Evolutionary conservation across 306 rosid genomes (phyloP), one percentile per base, ranked within the genome.

Genomic region (Prunus campanulata): DNA sequence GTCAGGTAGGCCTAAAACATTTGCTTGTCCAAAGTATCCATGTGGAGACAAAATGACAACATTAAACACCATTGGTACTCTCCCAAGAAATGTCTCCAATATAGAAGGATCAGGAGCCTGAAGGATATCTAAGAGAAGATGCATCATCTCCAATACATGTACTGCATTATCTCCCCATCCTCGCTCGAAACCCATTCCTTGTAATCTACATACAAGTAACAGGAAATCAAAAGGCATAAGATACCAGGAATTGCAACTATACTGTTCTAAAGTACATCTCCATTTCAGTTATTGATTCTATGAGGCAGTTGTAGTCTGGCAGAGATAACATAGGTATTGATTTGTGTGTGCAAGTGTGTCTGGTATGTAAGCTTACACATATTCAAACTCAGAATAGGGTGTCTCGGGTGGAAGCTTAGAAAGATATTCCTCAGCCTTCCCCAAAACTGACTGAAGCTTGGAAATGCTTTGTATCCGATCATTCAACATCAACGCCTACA

Each of bases 71-170:
- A 92, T 90, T 2, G 96, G 96, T 32, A 95, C 72, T 83, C 98
- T 89, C 69, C 98, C 97, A 72, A 92, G 92, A 74, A 92, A 92
- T 78, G 90, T 89, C 87, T 90, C 98, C 22, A 95, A 82, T 2
- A 30, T 54, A 80, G 96, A 87, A 71, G 98, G 98, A 78, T 95
- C 98, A 70, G 97, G 97, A 78, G 97, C 97, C 71, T 95, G 97
- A 84, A 95, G 92, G 76, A 87, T 90, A 80, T 95, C 98, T 67
- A 70, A 74, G 64, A 95, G 97, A 80, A 90, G 95, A 85, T 87
- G 90, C 88, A 95, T 87, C 87, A 79, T 90, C 85, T 84, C 90
- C 66, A 79, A 77, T 29, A 92, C 97, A 12, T 87, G 86, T 19
- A 63, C 85, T 46, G 94, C 95, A 27, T 84, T 88, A 74, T 95